These are phyloP conservation scores for Stereum hirsutum DNA, from an alignment of 1,284 basidiomycete species.

Conservation along the genomic window DNA sequence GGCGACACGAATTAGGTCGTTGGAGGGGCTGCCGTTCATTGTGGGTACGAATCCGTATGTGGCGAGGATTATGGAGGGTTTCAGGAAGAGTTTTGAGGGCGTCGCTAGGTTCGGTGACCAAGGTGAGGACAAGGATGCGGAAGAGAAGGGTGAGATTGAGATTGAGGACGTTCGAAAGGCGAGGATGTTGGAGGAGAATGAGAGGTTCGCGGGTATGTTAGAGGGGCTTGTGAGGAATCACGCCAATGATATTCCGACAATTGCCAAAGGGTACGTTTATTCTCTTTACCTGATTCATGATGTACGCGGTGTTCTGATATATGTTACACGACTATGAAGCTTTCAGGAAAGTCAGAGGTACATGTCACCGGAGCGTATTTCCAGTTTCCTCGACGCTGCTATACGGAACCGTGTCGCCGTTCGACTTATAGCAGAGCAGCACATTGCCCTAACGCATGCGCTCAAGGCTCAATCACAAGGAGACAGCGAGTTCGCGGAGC, in stretches of 20 bases:
- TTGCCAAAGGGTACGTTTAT: conserved; percentile 71
- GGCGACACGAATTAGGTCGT: conserved; percentile 57
- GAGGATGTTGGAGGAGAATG: conserved; percentile 61
- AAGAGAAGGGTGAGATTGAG: no score
- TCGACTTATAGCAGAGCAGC: conserved; percentile 87
- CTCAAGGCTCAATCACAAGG: conserved; percentile 31
- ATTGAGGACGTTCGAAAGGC: no score
- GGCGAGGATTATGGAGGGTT: conserved; percentile 62
- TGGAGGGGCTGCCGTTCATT: conserved; percentile 74
- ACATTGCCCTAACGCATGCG: conserved; percentile 73
- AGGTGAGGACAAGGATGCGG: no score
- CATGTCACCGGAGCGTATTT: conserved; percentile 71
- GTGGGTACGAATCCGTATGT: conserved; percentile 89
- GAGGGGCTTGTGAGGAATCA: conserved; percentile 70
- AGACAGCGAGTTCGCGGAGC: conserved; percentile 14
- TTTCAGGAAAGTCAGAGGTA: conserved; percentile 84
- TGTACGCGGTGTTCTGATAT: neutral
- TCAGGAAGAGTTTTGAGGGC: conserved; percentile 67
- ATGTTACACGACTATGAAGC: conserved; percentile 27
- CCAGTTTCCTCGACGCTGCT: conserved; percentile 74
- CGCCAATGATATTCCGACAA: conserved; percentile 80
- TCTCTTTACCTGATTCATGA: conserved; percentile 2
- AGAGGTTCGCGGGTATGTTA: conserved; percentile 56
- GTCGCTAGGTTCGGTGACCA: no score
- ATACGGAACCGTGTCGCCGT: conserved; percentile 85